phyloP scores from a whole-genome alignment of 129 eudicot species.

The Apium graveolens region DNA sequence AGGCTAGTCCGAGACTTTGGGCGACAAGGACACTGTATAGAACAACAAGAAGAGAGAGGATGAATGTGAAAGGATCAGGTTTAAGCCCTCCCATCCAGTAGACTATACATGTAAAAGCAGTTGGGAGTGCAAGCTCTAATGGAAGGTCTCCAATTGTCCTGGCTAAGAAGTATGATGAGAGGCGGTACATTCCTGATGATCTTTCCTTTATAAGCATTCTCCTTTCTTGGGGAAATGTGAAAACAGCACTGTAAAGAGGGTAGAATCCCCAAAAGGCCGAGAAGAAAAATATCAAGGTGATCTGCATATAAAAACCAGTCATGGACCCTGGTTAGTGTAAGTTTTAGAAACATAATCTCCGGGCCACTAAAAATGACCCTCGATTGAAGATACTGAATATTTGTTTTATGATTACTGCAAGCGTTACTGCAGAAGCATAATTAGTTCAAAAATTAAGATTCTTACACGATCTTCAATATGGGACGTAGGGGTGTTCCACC shows the following conservation, averaged over 20 bases:
- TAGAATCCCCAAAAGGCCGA: slow-evolving; percentile 99
- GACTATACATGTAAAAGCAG: slow-evolving; percentile 79
- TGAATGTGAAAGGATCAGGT: slow-evolving; percentile 60
- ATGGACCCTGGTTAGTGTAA: slow-evolving; percentile 4
- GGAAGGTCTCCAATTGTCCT: slow-evolving; percentile 93
- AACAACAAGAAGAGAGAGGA: slow-evolving; percentile 79
- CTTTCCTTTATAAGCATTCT: slow-evolving; percentile 87
- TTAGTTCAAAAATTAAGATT: not conserved
- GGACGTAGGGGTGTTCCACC: slow-evolving; percentile 99
- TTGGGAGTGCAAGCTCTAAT: slow-evolving; percentile 87
- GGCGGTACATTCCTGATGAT: slow-evolving; percentile 97
- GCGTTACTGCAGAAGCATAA: not conserved
- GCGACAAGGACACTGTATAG: slow-evolving; percentile 91
- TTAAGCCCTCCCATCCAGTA: slow-evolving; percentile 99
- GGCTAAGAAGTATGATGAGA: slow-evolving; percentile 91
- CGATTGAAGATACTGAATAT: not conserved
- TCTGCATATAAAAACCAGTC: slow-evolving; percentile 38
- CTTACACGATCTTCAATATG: slow-evolving; percentile 92
- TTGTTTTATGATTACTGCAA: not conserved
- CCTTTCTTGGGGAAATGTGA: slow-evolving; percentile 97
- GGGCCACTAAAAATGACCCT: not conserved
- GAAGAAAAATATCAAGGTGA: slow-evolving; percentile 92
- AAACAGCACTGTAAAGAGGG: slow-evolving; percentile 93
- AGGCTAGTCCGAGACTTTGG: slow-evolving; percentile 84
- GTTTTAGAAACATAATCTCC: not conserved